Base-by-base conservation (phyloP, 129 eudicot genomes). In the Kitagawia praeruptora region DNA sequence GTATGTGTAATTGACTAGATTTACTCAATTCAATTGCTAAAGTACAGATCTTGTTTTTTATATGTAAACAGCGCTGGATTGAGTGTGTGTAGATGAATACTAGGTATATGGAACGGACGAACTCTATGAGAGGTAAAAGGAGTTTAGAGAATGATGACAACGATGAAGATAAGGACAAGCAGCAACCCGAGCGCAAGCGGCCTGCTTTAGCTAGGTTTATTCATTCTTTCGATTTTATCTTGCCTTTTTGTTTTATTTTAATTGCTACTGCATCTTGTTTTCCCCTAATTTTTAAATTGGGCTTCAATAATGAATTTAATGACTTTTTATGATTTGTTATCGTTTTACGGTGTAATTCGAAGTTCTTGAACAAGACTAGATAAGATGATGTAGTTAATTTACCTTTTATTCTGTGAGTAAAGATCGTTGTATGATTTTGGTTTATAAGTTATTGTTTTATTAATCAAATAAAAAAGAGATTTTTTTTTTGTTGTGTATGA, bases 191-290 rank as follows among this genome's bases (percentile, higher is more conserved):
- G 75, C 81, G 97, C 28, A 95, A 95, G 81, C 87, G 95, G 25
- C 99, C 99, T 4, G 97, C 99, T 78, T 80, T 95, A 80, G 99
- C 99, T 86, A 95, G 99, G 99, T 91, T 81, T 45, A 23, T 2
- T 58, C 0, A 58, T 8, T 58, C 4, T 3, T 58, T 21, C 14
- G 3, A 8, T 41, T 67, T 3, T 38, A n/a, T 71, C 48, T 44
- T 9, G 6, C 1, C 19, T 42, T 19, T 19, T 40, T 40, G 31
- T 15, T 9, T n/a, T 58, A 8, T 23, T 31, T 58, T 58, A 10
- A 58, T 61, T 61, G 34, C 34, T n/a, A 9, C 13, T 27, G 56
- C 45, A 42, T 42, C 12, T 4, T n/a, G 38, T 44, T 74, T 73
- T 12, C 21, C 34, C 19, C 34, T 40, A 16, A 15, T 71, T 70